These are phyloP conservation scores for Candida vaughaniae DNA, from an alignment of 805 yeast genomes.

Conservation along the genomic window DNA sequence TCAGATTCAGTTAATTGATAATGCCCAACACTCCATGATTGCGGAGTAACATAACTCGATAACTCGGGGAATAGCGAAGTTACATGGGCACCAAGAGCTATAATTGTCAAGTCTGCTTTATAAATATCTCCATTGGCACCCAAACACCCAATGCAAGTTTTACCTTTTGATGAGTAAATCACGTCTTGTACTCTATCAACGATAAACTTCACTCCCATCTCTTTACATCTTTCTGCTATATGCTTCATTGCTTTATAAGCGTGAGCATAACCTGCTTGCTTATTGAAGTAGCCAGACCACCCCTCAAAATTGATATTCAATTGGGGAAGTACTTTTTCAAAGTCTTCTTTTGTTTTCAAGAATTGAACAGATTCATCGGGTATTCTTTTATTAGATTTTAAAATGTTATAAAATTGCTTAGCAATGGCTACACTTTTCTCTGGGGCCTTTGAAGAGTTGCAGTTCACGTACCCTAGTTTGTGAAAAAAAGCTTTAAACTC, in stretches of 20 bases:
- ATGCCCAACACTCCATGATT: constrained; percentile 16
- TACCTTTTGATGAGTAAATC: constrained; percentile 2
- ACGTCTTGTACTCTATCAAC: constrained; percentile 10
- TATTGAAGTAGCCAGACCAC: constrained; percentile 27
- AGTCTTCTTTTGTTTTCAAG: constrained; percentile 24
- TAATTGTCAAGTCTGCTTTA: constrained; percentile 12
- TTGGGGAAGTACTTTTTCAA: constrained; percentile 21
- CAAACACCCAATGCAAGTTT: constrained; percentile 9
- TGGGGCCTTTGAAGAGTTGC: constrained; percentile 40
- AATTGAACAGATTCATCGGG: constrained; percentile 20
- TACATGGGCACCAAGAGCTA: constrained; percentile 14
- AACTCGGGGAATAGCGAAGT: constrained; percentile 11
- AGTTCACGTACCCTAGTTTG: constrained; percentile 29
- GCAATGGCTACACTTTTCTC: constrained; percentile 27
- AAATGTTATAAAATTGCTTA: constrained; percentile 32
- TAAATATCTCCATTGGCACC: constrained; percentile 2
- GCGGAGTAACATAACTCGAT: constrained; percentile 8
- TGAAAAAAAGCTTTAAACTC: constrained; percentile 22
- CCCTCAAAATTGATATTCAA: constrained; percentile 16
- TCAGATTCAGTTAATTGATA: constrained; percentile 10
- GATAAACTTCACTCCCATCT: constrained; percentile 14
- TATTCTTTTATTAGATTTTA: constrained; percentile 29
- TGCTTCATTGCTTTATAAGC: constrained; percentile 37
- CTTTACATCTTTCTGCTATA: constrained; percentile 19
- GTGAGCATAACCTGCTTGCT: constrained; percentile 44